Evolutionary conservation across 2,329 filamentous ascomycete genomes (phyloP), one percentile per base, ranked within the genome.

Genomic region (Remersonia thermophila): DNA sequence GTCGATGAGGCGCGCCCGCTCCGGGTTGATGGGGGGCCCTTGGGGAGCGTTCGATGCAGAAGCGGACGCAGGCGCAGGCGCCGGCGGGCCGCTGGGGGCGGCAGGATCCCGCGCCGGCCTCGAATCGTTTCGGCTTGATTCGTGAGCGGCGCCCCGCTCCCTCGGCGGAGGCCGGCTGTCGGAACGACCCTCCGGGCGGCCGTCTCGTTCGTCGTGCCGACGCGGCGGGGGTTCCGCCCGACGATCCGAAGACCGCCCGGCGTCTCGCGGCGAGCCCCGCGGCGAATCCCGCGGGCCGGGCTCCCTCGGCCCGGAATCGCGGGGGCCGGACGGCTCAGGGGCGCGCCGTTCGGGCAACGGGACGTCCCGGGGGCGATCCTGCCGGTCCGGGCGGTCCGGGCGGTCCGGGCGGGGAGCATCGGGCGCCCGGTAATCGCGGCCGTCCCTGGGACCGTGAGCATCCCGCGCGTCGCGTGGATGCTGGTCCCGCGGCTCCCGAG

Each of bases 1-100:
- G 13, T 58, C 48, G 10, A 44, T 41, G 23, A 41, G 39, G 7
- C 68, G 62, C 20, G 69, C 67, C 38, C 71, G 62, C 35, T 72
- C 68, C 1, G 71, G 69, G 41, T 74, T 73, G 47, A 74, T 67
- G 7, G 59, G 56, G 7, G 68, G 67, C 9, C 69, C 71, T 13
- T 56, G 51, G 2, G 47, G 11, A 8, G 55, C 51, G 3, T 44
- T 39, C 20, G 55, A 50, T 27, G 53, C 45, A 2, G 50, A 42
- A 27, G 56, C 45, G n/a, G n/a, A n/a, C 9, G 56, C 46, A 10
- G 59, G 50, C n/a, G 50, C 42, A 27, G 56, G 45, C 9, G 56
- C 46, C 11, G 59, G 50, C n/a, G 55, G 36, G 20, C 53, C 42
- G 8, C 43, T 37, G 27, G 47, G 36, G 13, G 36, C 37, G 8